Conservation (phyloP, 2,329 filamentous ascomycete species). For the Phoma sp. region DNA sequence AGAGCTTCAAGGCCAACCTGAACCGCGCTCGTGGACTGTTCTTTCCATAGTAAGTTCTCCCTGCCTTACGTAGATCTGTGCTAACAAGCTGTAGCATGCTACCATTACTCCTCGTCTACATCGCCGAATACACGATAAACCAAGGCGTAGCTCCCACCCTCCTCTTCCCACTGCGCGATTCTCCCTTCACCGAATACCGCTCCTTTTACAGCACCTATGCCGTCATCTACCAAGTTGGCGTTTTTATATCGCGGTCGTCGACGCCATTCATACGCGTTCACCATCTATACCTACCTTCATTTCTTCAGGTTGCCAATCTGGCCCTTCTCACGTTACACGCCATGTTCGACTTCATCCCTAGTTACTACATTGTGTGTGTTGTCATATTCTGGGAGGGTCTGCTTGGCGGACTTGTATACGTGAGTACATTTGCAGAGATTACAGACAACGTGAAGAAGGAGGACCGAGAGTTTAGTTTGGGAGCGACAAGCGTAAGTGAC, state of each 20-base stretch:
- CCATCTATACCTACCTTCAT: constrained; percentile 79
- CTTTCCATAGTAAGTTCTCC: constrained; percentile 66
- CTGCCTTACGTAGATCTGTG: too few relatives aligned
- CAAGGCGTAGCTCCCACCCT: constrained; percentile 91
- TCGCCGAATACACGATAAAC: constrained; percentile 97
- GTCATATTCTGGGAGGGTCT: constrained; percentile 95
- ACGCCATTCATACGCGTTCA: constrained; percentile 86
- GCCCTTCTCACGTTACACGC: constrained; percentile 76
- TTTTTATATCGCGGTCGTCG: constrained; percentile 92
- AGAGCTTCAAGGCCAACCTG: constrained; percentile 61
- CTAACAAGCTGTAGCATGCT: constrained; percentile 69
- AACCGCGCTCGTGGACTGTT: constrained; percentile 74
- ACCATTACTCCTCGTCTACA: constrained; percentile 88
- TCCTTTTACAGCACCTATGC: constrained; percentile 95
- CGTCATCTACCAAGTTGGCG: constrained; percentile 92
- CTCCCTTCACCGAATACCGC: constrained; percentile 82
- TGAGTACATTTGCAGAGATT: constrained; percentile 89
- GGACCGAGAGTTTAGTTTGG: constrained; percentile 89
- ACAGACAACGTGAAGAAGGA: constrained; percentile 78
- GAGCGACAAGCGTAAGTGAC: constrained; percentile 90
- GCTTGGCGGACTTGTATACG: constrained; percentile 89
- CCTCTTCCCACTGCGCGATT: constrained; percentile 78
- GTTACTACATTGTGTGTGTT: constrained; percentile 82
- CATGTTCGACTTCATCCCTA: constrained; percentile 81
- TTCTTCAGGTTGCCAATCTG: constrained; percentile 84